Conservation (phyloP, 805 yeast genomes). For the Gaillardinia entomophila region DNA sequence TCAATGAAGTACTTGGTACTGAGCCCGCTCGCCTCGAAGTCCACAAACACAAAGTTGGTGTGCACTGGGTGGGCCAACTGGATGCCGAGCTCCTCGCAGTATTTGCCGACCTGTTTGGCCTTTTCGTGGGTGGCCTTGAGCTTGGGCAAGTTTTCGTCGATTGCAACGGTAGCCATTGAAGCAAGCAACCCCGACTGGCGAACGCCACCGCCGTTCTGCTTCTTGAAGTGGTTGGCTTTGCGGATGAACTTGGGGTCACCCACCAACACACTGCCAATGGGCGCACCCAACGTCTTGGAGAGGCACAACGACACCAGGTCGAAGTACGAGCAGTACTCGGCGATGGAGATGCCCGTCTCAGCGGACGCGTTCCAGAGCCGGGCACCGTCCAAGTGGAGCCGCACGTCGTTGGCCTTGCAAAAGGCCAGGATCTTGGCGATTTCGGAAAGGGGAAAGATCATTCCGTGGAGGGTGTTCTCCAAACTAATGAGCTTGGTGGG, state of each 20-base stretch:
- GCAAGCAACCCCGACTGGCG: conserved; percentile 38
- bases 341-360: conserved; percentile 34
- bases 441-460: conserved; percentile 35
- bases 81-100: conserved; percentile 23
- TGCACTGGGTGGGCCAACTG: conserved; percentile 32
- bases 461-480: conserved; percentile 41
- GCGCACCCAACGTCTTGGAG: conserved; percentile 39
- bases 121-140: conserved; percentile 24
- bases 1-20: conserved; percentile 16
- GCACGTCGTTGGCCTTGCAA: conserved; percentile 27
- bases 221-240: conserved; percentile 41
- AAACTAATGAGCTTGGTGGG: conserved; percentile 39
- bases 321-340: conserved; percentile 33
- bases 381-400: conserved; percentile 39
- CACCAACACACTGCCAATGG: conserved; percentile 38
- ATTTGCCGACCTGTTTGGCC: conserved; percentile 29
- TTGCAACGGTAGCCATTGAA: conserved; percentile 35
- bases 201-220: conserved; percentile 41
- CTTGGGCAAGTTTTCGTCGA: conserved; percentile 32
- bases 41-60: conserved; percentile 38
- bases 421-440: conserved; percentile 29
- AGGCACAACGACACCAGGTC: conserved; percentile 40
- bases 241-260: conserved; percentile 22
- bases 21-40: conserved; percentile 24
- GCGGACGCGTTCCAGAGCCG: conserved; percentile 39